Percentiles rank a stretch among this genome's conserved stretches.
Conservation (phyloP, 2,329 filamentous ascomycete genomes). For the Trichothecium sympodiale region DNA sequence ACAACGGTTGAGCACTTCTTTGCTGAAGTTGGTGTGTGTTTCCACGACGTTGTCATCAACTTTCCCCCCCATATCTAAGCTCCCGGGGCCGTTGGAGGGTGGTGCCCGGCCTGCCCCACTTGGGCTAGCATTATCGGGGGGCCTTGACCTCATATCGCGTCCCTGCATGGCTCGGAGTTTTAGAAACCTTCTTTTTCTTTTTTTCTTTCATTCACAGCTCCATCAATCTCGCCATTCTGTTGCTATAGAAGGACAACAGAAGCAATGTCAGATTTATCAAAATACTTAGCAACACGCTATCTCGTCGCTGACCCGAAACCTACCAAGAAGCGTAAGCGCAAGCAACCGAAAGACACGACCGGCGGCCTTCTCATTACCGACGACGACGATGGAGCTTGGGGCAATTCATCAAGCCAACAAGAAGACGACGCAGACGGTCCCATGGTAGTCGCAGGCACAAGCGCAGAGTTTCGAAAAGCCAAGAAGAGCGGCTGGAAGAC, state of each 20-base stretch:
- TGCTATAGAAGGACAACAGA: not conserved
- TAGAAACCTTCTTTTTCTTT: not conserved
- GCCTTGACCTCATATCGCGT: too few relatives aligned
- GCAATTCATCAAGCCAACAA: slow-evolving; percentile 25
- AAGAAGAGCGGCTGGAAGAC: slow-evolving; percentile 78
- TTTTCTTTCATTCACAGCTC: not conserved
- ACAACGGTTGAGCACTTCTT: too few relatives aligned
- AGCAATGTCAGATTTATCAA: slow-evolving; percentile 54
- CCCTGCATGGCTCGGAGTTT: not conserved
- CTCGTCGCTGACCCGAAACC: slow-evolving; percentile 51
- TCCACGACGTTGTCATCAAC: too few relatives aligned
- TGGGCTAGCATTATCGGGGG: too few relatives aligned
- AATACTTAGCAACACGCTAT: slow-evolving; percentile 87
- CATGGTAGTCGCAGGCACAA: slow-evolving; percentile 36
- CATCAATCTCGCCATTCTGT: not conserved
- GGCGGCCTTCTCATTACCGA: slow-evolving; percentile 53
- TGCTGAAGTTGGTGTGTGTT: too few relatives aligned
- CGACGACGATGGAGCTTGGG: slow-evolving; percentile 49
- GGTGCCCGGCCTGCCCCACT: too few relatives aligned
- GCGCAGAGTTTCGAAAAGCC: slow-evolving; percentile 56
- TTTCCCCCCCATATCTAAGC: too few relatives aligned
- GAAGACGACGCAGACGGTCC: slow-evolving; percentile 44
- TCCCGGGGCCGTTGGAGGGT: too few relatives aligned
- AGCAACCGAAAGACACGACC: slow-evolving; percentile 26
- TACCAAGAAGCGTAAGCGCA: slow-evolving; percentile 54